Evolutionary conservation across 1,139 yeast genomes (phyloP).

Genomic region (Yamadazyma kanchanaburiensis): DNA sequence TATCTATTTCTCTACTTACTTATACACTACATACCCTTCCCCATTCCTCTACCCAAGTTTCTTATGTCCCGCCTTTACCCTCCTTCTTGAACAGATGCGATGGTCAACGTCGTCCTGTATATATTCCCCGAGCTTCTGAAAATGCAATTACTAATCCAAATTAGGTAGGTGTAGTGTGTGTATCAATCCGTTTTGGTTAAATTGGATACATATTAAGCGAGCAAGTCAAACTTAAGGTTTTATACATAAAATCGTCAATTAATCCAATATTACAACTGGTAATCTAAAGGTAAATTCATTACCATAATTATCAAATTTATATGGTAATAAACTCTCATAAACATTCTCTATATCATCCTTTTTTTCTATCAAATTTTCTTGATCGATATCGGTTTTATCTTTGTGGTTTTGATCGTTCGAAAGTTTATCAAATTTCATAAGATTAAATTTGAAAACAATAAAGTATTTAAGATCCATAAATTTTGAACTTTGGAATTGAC

Average conservation of each 20-base stretch:
- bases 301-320: slow-evolving; percentile 27
- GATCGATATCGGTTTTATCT: neutral
- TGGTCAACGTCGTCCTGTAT: too few relatives aligned
- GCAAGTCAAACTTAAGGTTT: too few relatives aligned
- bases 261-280: slow-evolving; percentile 25
- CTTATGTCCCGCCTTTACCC: too few relatives aligned
- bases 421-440: slow-evolving; percentile 21
- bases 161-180: slow-evolving; percentile 2
- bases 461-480: slow-evolving; percentile 38
- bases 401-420: too few relatives aligned
- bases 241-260: slow-evolving; percentile 2
- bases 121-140: slow-evolving; percentile 3
- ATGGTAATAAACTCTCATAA: slow-evolving; percentile 5
- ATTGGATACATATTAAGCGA: too few relatives aligned
- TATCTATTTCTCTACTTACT: too few relatives aligned
- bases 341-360: neutral
- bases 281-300: slow-evolving; percentile 33
- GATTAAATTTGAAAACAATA: slow-evolving; percentile 37
- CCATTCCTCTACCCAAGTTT: too few relatives aligned
- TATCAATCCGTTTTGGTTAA: slow-evolving; percentile 4
- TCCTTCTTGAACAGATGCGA: too few relatives aligned
- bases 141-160: slow-evolving; percentile 6
- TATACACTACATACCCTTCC: too few relatives aligned
- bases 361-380: neutral
- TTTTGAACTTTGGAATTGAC: slow-evolving; percentile 36